phyloP scores from a whole-genome alignment of 169 alveolate genomes.

The Plasmodium yoelii region DNA sequence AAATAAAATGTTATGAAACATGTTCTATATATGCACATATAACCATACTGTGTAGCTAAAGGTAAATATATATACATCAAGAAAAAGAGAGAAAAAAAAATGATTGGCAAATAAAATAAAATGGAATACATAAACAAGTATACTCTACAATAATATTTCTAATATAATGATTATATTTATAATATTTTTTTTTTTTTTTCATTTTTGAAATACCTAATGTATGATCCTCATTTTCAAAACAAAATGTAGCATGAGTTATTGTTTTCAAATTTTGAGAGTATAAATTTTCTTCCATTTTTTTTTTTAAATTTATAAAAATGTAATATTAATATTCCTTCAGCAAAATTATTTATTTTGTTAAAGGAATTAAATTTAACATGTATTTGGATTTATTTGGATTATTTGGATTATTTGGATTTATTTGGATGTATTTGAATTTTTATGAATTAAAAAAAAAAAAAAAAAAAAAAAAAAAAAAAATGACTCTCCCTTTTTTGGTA shows the following conservation, averaged over 20 bases:
- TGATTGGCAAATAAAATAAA: not conserved
- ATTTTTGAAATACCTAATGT: conserved; percentile 81
- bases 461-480: not conserved
- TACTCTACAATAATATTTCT: too few species aligned
- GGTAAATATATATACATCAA: not conserved
- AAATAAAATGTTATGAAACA: conserved; percentile 1
- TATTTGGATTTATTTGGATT: too few species aligned
- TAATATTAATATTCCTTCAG: not conserved
- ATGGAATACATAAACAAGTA: too few species aligned
- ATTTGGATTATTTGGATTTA: too few species aligned
- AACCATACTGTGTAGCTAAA: not conserved
- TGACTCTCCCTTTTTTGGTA: not conserved
- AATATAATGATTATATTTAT: too few species aligned
- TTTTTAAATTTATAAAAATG: conserved; percentile 1
- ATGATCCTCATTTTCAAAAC: conserved; percentile 89
- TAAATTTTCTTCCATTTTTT: conserved; percentile 40
- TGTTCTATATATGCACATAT: not conserved
- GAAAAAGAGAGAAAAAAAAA: not conserved
- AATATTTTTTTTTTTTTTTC: conserved; percentile 9
- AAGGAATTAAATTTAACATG: not conserved
- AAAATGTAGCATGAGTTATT: conserved; percentile 81
- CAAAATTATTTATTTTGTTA: not conserved
- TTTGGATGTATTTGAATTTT: not conserved
- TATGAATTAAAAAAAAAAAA: not conserved
- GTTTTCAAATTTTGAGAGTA: conserved; percentile 50